Evolutionary conservation across 2,329 filamentous ascomycete genomes (phyloP).

Genomic region (Penicillium sp.): DNA sequence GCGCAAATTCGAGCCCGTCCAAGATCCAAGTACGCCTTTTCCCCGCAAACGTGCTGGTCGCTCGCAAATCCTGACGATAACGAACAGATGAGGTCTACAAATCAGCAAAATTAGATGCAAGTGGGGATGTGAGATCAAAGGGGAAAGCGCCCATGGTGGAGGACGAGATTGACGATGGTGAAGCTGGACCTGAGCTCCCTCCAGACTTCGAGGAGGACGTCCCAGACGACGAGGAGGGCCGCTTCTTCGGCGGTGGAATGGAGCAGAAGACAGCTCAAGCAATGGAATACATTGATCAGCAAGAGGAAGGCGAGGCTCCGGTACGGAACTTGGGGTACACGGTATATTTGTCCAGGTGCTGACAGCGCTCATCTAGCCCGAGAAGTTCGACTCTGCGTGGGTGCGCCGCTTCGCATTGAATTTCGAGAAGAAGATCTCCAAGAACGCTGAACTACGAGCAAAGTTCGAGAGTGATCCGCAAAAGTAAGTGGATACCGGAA

Average conservation of each 20-base stretch:
- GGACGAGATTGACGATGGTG: conserved; percentile 47
- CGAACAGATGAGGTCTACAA: conserved; percentile 57
- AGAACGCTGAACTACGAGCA: conserved; percentile 84
- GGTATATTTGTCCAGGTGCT: conserved; percentile 16
- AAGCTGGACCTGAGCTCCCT: conserved; percentile 55
- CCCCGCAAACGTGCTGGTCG: conserved; percentile 50
- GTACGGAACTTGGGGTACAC: conserved; percentile 26
- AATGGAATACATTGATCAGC: conserved; percentile 79
- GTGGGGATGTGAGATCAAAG: conserved; percentile 51
- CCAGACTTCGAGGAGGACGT: conserved; percentile 58
- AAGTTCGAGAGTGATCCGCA: conserved; percentile 76
- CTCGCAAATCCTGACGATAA: conserved; percentile 58
- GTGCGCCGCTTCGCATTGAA: conserved; percentile 74
- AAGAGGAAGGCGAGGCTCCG: conserved; percentile 54
- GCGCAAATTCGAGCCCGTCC: conserved; percentile 57
- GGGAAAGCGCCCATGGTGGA: conserved; percentile 47
- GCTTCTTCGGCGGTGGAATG: conserved; percentile 93
- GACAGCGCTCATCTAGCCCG: conserved; percentile 44
- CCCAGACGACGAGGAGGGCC: conserved; percentile 81
- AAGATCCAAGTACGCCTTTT: conserved; percentile 48
- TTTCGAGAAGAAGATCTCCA: conserved; percentile 87
- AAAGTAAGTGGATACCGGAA: conserved; percentile 51
- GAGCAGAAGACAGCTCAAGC: conserved; percentile 76
- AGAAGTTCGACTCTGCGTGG: conserved; percentile 82
- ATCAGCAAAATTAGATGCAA: conserved; percentile 53